phyloP scores from a whole-genome alignment of 768 basidiomycete species.

The Psilocybe subaeruginosa region DNA sequence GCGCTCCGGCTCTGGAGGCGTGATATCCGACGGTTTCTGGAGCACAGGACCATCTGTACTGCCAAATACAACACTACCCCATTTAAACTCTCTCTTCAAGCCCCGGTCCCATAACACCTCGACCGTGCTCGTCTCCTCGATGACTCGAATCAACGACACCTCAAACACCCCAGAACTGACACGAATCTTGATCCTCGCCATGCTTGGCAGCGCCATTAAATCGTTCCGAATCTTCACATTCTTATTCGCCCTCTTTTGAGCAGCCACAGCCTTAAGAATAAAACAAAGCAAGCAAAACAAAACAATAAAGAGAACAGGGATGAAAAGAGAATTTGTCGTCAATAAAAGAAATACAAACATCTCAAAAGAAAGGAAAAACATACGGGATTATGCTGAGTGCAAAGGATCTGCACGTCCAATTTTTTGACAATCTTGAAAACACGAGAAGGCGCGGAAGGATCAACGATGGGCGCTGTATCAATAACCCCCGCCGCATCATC shows the following conservation, averaged over 20 bases:
- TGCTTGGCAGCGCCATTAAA: conserved; percentile 67
- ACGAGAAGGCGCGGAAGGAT: conserved; percentile 18
- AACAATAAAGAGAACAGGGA: not conserved
- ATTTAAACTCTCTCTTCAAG: conserved; percentile 77
- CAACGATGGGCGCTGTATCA: conserved; percentile 7
- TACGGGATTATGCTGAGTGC: conserved; percentile 91
- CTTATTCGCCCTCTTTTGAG: conserved; percentile 74
- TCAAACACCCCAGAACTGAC: conserved; percentile 86
- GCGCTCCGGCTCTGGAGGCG: conserved; percentile 40
- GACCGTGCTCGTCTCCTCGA: conserved; percentile 70
- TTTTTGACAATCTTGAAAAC: conserved; percentile 76
- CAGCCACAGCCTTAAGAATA: conserved; percentile 62
- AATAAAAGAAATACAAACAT: not conserved
- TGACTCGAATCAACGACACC: conserved; percentile 73
- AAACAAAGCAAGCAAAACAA: not conserved
- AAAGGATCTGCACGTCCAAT: conserved; percentile 74
- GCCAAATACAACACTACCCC: conserved; percentile 82
- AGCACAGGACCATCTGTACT: conserved; percentile 70
- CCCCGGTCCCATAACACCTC: conserved; percentile 84
- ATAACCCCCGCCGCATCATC: conserved; percentile 4
- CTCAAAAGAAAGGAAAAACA: conserved; percentile 30
- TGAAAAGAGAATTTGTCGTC: not conserved
- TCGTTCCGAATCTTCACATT: conserved; percentile 74
- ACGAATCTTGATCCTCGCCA: conserved; percentile 83
- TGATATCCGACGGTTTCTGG: conserved; percentile 67